phyloP scores from a whole-genome alignment of 73 alveolate species.

The Breviolum minutum region DNA sequence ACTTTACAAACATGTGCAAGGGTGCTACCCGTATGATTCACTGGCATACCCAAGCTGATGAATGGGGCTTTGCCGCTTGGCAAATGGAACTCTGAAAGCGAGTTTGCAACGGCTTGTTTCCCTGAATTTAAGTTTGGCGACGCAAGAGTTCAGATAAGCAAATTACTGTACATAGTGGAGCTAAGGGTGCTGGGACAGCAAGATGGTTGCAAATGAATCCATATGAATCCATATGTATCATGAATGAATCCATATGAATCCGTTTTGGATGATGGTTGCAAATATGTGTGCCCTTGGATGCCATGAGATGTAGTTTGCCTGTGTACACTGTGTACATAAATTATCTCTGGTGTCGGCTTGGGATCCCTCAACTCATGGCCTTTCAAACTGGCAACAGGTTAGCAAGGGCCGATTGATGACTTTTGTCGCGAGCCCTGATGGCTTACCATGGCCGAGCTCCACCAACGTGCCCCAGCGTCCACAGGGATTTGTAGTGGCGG shows the following conservation, averaged over 20 bases:
- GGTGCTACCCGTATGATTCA: constrained; percentile 93
- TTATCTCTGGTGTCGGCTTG: background rate
- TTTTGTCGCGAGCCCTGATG: constrained; percentile 93
- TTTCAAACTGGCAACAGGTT: background rate
- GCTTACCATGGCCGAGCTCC: constrained; percentile 95
- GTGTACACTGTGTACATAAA: background rate
- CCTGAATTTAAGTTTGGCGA: background rate
- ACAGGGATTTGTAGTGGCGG: background rate
- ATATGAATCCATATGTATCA: too few species aligned
- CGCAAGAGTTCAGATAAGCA: background rate
- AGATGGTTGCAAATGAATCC: too few species aligned
- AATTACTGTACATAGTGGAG: too few species aligned
- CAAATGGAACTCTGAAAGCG: background rate
- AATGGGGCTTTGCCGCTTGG: constrained; percentile 81
- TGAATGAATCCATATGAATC: too few species aligned
- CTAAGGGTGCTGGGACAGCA: too few species aligned
- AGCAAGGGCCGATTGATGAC: constrained; percentile 87
- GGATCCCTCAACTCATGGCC: background rate
- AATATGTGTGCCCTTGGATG: background rate
- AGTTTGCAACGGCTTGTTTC: background rate
- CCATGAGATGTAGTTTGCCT: background rate
- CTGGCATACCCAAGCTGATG: constrained; percentile 93
- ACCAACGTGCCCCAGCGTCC: constrained; percentile 28
- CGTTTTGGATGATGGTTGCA: too few species aligned
- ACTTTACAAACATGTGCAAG: constrained; percentile 66